A percentile compares a stretch with the other conserved stretches of the same genome.
These are phyloP conservation scores for Guyanaporus albipodus DNA, from an alignment of 768 basidiomycete species.

Conservation along the genomic window DNA sequence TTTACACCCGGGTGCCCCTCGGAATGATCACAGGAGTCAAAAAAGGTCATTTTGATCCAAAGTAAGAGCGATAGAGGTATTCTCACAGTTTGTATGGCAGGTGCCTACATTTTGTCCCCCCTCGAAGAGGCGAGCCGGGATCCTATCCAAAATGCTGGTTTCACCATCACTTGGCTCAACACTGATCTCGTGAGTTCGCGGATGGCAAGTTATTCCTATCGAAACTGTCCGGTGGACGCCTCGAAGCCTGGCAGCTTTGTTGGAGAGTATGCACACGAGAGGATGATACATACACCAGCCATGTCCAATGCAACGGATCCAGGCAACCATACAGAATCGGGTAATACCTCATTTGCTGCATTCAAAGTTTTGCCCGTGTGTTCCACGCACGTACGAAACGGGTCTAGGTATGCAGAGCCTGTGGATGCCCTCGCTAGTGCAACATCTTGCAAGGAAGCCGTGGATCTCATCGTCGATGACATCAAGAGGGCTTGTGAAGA, in stretches of 20 bases:
- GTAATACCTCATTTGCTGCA: slow-evolving; percentile 55
- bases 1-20: slow-evolving; percentile 86
- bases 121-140: slow-evolving; percentile 91
- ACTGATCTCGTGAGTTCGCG: slow-evolving; percentile 65
- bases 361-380: slow-evolving; percentile 81
- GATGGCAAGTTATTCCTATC: slow-evolving; percentile 79
- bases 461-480: slow-evolving; percentile 67
- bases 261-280: too few species aligned
- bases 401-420: slow-evolving; percentile 47
- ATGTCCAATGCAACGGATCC: slow-evolving; percentile 31
- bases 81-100: slow-evolving; percentile 35
- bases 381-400: slow-evolving; percentile 45
- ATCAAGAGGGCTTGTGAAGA: slow-evolving; percentile 67
- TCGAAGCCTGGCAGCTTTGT: background rate
- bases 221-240: slow-evolving; percentile 52
- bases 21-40: slow-evolving; percentile 71
- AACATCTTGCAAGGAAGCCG: slow-evolving; percentile 70
- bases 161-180: slow-evolving; percentile 75
- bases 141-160: slow-evolving; percentile 83
- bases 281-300: slow-evolving; percentile 22
- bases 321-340: slow-evolving; percentile 31
- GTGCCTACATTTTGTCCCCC: slow-evolving; percentile 93
- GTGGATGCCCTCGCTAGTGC: slow-evolving; percentile 61
- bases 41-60: slow-evolving; percentile 52
- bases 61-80: background rate